Percentiles rank a stretch among this genome's conserved stretches.
Conservation (phyloP, 2,329 filamentous ascomycete genomes). For the Monosporascus sp. region DNA sequence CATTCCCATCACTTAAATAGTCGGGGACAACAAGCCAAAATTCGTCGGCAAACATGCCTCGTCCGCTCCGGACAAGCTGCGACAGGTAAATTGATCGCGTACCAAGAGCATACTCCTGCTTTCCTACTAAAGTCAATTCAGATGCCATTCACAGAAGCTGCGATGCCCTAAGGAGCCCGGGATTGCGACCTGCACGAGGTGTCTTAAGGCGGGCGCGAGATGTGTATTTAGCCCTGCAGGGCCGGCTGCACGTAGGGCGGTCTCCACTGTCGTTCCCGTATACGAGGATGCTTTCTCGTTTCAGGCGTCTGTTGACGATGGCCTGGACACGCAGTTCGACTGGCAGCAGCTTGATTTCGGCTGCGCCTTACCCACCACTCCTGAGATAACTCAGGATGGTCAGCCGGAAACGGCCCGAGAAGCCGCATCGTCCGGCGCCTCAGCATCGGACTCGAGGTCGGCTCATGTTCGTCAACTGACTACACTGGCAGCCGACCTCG, state of each 20-base stretch:
- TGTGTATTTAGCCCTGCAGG: slow-evolving; percentile 39
- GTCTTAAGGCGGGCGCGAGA: slow-evolving; percentile 32
- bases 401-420: not conserved
- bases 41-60: slow-evolving; percentile 11
- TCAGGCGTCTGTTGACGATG: not conserved
- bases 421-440: not conserved
- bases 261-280: slow-evolving; percentile 2
- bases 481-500: slow-evolving; percentile 17
- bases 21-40: not conserved
- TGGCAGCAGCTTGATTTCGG: slow-evolving; percentile 14
- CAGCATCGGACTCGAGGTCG: slow-evolving; percentile 8
- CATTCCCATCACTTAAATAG: not conserved
- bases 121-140: slow-evolving; percentile 21
- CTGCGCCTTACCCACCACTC: slow-evolving; percentile 1
- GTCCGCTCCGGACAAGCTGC: slow-evolving; percentile 19
- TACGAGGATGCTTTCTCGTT: slow-evolving; percentile 7
- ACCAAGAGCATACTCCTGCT: not conserved
- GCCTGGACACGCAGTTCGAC: slow-evolving; percentile 12
- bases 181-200: slow-evolving; percentile 33
- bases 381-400: slow-evolving; percentile 1
- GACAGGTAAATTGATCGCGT: slow-evolving; percentile 2
- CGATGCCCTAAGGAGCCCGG: slow-evolving; percentile 37
- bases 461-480: slow-evolving; percentile 16
- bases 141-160: slow-evolving; percentile 44
- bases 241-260: slow-evolving; percentile 8